Evolutionary conservation across 768 basidiomycete species (phyloP).

Genomic region (Russula vinacea): DNA sequence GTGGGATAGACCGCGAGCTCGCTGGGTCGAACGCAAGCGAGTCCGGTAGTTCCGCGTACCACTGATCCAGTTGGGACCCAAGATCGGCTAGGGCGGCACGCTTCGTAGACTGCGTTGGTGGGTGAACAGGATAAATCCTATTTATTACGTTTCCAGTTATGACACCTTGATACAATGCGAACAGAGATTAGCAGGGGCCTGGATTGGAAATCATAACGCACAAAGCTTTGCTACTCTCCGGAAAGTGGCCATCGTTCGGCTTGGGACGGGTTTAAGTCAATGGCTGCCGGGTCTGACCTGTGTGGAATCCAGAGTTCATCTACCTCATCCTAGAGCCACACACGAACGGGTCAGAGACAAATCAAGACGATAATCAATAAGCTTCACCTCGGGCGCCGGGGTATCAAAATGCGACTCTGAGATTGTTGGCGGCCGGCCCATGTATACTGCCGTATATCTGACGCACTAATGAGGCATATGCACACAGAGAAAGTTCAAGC

Average conservation of each 20-base stretch:
- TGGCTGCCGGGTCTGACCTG: constrained; percentile 40
- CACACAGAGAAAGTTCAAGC: constrained; percentile 3
- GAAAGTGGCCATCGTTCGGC: constrained; percentile 52
- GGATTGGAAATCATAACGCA: constrained; percentile 36
- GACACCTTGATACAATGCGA: constrained; percentile 39
- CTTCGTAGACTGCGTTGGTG: constrained; percentile 45
- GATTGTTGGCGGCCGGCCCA: constrained; percentile 70
- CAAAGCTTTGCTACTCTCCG: constrained; percentile 57
- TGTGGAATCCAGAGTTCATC: constrained; percentile 50
- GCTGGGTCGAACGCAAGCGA: constrained; percentile 57
- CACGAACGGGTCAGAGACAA: neutral
- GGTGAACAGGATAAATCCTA: constrained; percentile 66
- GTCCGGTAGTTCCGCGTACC: constrained; percentile 68
- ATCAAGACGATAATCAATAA: constrained; percentile 5
- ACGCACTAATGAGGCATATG: constrained; percentile 19
- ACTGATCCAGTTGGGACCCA: constrained; percentile 69
- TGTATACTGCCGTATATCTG: constrained; percentile 71
- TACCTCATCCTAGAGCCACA: constrained; percentile 52
- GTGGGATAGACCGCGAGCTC: constrained; percentile 51
- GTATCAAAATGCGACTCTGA: constrained; percentile 69
- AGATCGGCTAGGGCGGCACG: constrained; percentile 50
- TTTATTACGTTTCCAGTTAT: constrained; percentile 67
- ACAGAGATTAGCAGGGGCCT: constrained; percentile 1
- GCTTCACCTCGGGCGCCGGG: constrained; percentile 48
- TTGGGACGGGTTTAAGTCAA: constrained; percentile 49